These are phyloP conservation scores for Astraeus odoratus DNA, from an alignment of 768 basidiomycete genomes.

Conservation along the genomic window DNA sequence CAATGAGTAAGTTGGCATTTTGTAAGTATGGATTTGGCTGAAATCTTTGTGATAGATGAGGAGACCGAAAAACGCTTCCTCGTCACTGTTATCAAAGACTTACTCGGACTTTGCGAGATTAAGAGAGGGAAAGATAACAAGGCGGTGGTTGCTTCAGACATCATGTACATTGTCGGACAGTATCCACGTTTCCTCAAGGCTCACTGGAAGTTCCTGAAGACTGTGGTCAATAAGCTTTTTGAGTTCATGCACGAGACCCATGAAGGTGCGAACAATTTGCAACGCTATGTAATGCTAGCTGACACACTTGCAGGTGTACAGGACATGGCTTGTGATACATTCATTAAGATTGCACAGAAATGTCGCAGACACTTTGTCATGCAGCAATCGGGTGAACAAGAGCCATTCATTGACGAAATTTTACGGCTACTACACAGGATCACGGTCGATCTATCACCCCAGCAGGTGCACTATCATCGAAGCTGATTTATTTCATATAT, in stretches of 20 bases:
- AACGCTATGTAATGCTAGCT: constrained; percentile 2
- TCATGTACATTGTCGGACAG: constrained; percentile 99
- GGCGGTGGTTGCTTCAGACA: constrained; percentile 92
- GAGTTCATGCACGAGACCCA: constrained; percentile 99
- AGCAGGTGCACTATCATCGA: constrained; percentile 43
- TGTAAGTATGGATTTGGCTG: background rate
- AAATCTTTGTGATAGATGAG: constrained; percentile 56
- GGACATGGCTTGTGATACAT: constrained; percentile 99
- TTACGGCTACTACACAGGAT: constrained; percentile 86
- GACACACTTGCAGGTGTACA: constrained; percentile 67
- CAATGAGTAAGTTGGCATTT: constrained; percentile 75
- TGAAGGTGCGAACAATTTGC: constrained; percentile 51
- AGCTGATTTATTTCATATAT: constrained; percentile 1
- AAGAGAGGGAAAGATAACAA: constrained; percentile 99
- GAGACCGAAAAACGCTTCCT: constrained; percentile 99
- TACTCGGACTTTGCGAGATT: constrained; percentile 95
- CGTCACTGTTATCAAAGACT: constrained; percentile 97
- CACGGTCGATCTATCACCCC: constrained; percentile 89
- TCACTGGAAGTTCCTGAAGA: constrained; percentile 99
- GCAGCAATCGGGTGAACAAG: constrained; percentile 94
- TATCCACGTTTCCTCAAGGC: constrained; percentile 99
- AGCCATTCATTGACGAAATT: constrained; percentile 98
- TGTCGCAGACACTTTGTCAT: constrained; percentile 97
- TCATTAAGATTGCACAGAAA: constrained; percentile 99
- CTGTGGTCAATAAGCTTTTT: constrained; percentile 98